These are phyloP conservation scores for Meyerozyma smithsonii DNA, from an alignment of 1,139 yeast species.

Conservation along the genomic window DNA sequence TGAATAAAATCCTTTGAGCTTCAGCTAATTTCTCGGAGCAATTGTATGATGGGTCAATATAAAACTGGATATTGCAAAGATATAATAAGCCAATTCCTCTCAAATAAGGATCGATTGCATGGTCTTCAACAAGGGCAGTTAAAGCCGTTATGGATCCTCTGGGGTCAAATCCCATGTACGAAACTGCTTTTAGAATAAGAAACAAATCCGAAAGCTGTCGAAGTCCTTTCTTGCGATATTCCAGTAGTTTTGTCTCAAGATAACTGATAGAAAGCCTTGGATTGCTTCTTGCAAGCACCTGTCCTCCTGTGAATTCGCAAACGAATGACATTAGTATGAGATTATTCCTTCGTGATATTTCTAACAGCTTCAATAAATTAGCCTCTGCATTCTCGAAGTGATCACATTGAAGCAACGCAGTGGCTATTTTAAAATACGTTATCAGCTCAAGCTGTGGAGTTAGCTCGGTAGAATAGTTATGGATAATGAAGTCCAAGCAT, in stretches of 20 bases:
- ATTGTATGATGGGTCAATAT: background rate
- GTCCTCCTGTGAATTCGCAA: background rate
- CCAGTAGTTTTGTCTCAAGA: slow-evolving; percentile 3
- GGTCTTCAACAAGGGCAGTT: background rate
- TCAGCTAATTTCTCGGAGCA: background rate
- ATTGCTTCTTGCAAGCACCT: background rate
- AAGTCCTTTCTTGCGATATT: background rate
- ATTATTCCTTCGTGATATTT: background rate
- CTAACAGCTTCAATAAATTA: slow-evolving; percentile 1
- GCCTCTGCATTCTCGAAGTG: background rate
- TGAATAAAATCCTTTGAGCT: background rate
- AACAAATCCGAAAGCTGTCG: background rate
- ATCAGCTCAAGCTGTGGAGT: slow-evolving; percentile 1
- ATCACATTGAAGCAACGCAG: background rate
- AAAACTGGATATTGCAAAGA: background rate
- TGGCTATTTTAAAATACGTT: background rate
- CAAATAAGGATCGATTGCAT: background rate
- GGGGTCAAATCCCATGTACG: background rate
- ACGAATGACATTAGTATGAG: background rate
- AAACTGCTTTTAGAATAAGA: background rate
- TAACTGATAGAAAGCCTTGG: background rate
- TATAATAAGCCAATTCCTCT: background rate
- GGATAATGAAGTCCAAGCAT: background rate
- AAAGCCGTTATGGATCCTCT: background rate
- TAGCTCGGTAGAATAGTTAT: background rate